Percentiles rank a stretch among this genome's conserved stretches.
phyloP scores from a whole-genome alignment of 371 early-diverging fungal species.

The Mucor racemosus region DNA sequence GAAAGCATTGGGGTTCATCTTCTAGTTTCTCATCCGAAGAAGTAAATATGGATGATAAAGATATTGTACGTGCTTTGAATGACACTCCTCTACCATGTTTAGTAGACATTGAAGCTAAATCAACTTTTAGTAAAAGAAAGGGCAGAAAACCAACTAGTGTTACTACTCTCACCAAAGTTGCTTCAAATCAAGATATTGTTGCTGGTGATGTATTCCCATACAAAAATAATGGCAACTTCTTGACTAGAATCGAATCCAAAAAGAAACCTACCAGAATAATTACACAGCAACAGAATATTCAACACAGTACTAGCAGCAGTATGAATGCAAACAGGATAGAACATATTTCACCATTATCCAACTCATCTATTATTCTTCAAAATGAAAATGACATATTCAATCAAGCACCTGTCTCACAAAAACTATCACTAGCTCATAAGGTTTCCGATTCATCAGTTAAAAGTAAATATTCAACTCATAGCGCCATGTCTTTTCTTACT shows the following conservation, averaged over 20 bases:
- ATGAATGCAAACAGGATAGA: background rate
- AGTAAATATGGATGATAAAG: background rate
- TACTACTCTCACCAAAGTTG: background rate
- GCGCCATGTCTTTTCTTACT: too few species aligned
- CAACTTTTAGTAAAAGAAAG: background rate
- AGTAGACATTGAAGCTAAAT: background rate
- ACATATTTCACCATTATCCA: constrained; percentile 14
- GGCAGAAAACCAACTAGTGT: background rate
- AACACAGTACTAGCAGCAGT: background rate
- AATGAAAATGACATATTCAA: constrained; percentile 8
- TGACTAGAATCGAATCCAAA: background rate
- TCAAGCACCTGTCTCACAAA: background rate
- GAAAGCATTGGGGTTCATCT: constrained; percentile 19
- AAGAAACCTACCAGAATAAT: background rate
- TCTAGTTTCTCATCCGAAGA: background rate
- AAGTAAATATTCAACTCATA: background rate
- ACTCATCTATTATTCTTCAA: background rate
- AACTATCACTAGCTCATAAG: background rate
- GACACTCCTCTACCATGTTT: background rate
- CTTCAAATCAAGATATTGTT: background rate
- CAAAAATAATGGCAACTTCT: constrained; percentile 6
- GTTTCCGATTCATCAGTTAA: background rate
- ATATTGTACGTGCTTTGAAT: background rate
- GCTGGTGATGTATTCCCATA: constrained; percentile 5
- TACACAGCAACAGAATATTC: background rate